Evolutionary conservation across 805 yeast species (phyloP).

Genomic region (Naumovozyma dairenensis): DNA sequence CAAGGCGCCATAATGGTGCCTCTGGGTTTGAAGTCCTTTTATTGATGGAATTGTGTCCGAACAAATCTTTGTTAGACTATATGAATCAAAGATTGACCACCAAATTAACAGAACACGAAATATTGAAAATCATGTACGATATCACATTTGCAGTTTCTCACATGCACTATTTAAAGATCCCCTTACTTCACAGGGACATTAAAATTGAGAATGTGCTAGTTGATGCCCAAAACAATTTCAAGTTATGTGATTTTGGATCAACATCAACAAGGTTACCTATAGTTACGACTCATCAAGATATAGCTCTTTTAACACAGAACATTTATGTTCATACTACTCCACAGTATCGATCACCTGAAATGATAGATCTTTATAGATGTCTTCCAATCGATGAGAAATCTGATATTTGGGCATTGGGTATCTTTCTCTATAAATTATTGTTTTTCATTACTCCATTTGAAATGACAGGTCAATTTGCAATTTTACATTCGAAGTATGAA

Average conservation of each 20-base stretch:
- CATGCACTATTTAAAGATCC: constrained; percentile 69
- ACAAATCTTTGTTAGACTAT: constrained; percentile 78
- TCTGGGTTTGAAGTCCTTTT: constrained; percentile 75
- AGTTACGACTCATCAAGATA: constrained; percentile 68
- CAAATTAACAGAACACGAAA: constrained; percentile 68
- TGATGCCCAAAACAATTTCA: constrained; percentile 57
- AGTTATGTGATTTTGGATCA: constrained; percentile 91
- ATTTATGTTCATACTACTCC: constrained; percentile 89
- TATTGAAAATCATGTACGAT: constrained; percentile 75
- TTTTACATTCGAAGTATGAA: constrained; percentile 72
- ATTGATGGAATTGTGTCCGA: constrained; percentile 90
- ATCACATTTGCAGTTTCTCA: constrained; percentile 70
- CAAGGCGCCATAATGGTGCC: constrained; percentile 33
- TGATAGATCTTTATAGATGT: constrained; percentile 81
- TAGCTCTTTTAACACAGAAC: constrained; percentile 72
- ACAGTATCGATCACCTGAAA: constrained; percentile 92
- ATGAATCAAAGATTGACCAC: constrained; percentile 82
- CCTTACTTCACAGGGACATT: constrained; percentile 83
- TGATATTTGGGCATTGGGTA: constrained; percentile 96
- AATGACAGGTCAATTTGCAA: constrained; percentile 70
- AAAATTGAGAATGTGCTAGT: constrained; percentile 92
- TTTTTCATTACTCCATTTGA: constrained; percentile 95
- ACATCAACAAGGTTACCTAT: constrained; percentile 45
- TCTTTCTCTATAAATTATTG: constrained; percentile 81
- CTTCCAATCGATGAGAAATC: constrained; percentile 84